Evolutionary conservation across 176 grass and related monocot genomes (phyloP), one percentile per base, ranked within the genome.

Genomic region (Bothriochloa decipiens): DNA sequence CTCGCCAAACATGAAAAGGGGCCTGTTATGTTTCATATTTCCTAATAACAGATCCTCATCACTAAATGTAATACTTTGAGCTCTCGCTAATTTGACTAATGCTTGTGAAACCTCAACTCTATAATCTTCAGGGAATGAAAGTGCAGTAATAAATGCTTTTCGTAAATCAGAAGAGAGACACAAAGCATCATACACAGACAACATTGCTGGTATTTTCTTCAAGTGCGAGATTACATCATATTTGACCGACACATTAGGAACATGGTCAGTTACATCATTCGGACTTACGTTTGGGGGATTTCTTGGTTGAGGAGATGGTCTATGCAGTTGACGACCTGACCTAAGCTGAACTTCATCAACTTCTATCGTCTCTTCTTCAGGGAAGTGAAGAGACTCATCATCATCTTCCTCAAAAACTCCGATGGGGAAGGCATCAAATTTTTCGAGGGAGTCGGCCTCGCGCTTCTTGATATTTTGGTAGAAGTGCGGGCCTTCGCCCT

Each of bases 291-390:
- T n/a, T 14, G 47, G 23, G 1, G 7, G 18, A 9, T 45, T 18
- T 23, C 11, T 49, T 36, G 1, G 18, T n/a, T 26, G 26, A 74
- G 39, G 55, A 74, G 4, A 11, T 8, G n/a, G 16, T 0, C 62
- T 40, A 18, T 12, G 40, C 8, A 83, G 18, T 3, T 82, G 68
- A 4, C 10, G 3, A 18, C 69, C 69, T 45, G 11, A 83, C 35
- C 53, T 83, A 83, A 62, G 53, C 3, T 82, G 23, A 14, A 72
- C 2, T 60, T 62, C 37, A 29, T 45, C 68, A 62, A 74, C 68
- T 62, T 73, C 37, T 28, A 0, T 1, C 0, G 26, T 1, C 11
- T 83, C 70, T 17, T 83, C 58, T 13, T 65, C 0, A 0, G 42
- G 70, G 42, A 84, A 84, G 7, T 52, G 17, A 7, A 84, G 8